A percentile compares a stretch with the other conserved stretches of the same genome.
phyloP scores from a whole-genome alignment of 805 yeast genomes.

The Crinitomyces ghanaensis region DNA sequence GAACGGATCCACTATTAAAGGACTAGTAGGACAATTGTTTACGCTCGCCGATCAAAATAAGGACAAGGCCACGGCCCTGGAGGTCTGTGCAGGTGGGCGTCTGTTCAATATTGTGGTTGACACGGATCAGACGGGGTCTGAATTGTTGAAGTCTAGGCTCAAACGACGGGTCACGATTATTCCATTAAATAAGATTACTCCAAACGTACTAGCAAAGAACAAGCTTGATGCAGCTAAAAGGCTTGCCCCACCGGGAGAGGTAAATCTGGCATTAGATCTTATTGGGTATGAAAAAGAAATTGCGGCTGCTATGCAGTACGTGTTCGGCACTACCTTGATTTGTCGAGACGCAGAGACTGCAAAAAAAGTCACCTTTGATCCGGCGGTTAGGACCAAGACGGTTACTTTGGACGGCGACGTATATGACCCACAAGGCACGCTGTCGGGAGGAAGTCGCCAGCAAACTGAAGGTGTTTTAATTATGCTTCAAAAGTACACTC shows the following conservation, averaged over 20 bases:
- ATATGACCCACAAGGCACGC: conserved; percentile 91
- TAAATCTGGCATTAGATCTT: conserved; percentile 78
- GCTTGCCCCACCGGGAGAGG: conserved; percentile 74
- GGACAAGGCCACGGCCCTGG: conserved; percentile 70
- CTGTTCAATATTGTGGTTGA: conserved; percentile 87
- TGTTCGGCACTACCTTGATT: conserved; percentile 81
- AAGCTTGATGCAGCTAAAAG: conserved; percentile 55
- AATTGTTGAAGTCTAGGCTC: conserved; percentile 57
- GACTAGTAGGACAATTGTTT: conserved; percentile 83
- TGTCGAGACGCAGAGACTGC: conserved; percentile 87
- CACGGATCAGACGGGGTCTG: conserved; percentile 73
- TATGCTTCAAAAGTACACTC: conserved; percentile 56
- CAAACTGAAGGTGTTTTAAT: conserved; percentile 47
- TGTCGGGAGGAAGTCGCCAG: conserved; percentile 83
- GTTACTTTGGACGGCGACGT: conserved; percentile 89
- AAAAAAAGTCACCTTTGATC: conserved; percentile 76
- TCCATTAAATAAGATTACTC: conserved; percentile 76
- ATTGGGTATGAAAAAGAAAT: conserved; percentile 65
- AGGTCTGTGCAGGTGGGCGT: conserved; percentile 88
- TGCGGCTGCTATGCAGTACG: conserved; percentile 73
- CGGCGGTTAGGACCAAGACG: conserved; percentile 64
- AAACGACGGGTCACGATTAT: conserved; percentile 79
- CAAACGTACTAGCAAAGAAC: conserved; percentile 42
- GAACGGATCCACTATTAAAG: conserved; percentile 52
- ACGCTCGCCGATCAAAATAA: conserved; percentile 42